phyloP scores from a whole-genome alignment of 305 asterid genomes.

The Coffea humblotiana region DNA sequence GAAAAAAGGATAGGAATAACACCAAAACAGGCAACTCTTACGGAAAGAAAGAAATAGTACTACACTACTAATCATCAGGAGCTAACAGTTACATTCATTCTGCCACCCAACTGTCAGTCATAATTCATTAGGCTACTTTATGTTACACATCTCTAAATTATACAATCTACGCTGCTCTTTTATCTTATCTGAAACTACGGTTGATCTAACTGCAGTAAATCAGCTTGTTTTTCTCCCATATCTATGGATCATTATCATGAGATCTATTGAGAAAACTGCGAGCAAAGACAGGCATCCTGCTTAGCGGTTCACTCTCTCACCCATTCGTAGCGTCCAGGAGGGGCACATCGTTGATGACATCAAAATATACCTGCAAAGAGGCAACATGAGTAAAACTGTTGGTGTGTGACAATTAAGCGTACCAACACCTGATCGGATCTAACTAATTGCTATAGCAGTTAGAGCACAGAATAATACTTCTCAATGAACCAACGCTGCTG shows the following conservation, averaged over 20 bases:
- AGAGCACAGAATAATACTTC: slow-evolving; percentile 39
- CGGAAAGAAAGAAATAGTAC: too few species aligned
- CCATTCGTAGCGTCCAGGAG: slow-evolving; percentile 85
- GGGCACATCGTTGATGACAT: slow-evolving; percentile 58
- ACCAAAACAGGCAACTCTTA: too few species aligned
- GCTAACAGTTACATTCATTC: slow-evolving; percentile 45
- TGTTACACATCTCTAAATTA: slow-evolving; percentile 44
- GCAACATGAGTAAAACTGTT: neutral
- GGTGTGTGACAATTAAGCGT: neutral
- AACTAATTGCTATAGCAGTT: too few species aligned
- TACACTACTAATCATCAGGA: slow-evolving; percentile 8
- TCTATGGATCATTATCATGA: too few species aligned
- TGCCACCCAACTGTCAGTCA: slow-evolving; percentile 43
- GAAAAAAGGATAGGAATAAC: too few species aligned
- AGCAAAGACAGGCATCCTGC: neutral
- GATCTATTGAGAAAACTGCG: too few species aligned
- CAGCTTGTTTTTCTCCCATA: neutral
- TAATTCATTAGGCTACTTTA: slow-evolving; percentile 34
- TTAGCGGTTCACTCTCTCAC: slow-evolving; percentile 37
- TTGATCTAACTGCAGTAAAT: neutral
- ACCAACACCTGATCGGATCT: too few species aligned
- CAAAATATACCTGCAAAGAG: slow-evolving; percentile 67
- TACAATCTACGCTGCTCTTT: slow-evolving; percentile 31
- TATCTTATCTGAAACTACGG: slow-evolving; percentile 1
- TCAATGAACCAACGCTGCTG: slow-evolving; percentile 53